Percentiles rank a stretch among this genome's conserved stretches.
Evolutionary conservation across 1,284 basidiomycete species (phyloP).

Genomic region (Peniophora sp.): DNA sequence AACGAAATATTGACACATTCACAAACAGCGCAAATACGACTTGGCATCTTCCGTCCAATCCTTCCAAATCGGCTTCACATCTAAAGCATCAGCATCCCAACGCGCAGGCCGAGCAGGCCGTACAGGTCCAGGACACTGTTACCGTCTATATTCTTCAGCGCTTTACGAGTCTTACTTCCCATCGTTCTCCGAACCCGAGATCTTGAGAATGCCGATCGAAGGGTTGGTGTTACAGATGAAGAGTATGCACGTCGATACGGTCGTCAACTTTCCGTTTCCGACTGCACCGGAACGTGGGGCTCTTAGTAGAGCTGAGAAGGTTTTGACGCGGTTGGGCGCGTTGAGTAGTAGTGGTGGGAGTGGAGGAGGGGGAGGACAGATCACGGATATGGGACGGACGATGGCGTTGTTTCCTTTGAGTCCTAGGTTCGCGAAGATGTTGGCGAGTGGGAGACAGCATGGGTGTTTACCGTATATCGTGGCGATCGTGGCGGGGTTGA

Average conservation of each 20-base stretch:
- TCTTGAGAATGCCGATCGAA: constrained; percentile 93
- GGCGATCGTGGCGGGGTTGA: constrained; percentile 85
- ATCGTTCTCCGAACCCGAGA: constrained; percentile 85
- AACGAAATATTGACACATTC: constrained; percentile 7
- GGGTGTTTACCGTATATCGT: constrained; percentile 90
- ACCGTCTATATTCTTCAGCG: constrained; percentile 66
- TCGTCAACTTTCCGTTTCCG: constrained; percentile 97
- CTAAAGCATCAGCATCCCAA: constrained; percentile 70
- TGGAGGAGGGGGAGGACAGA: constrained; percentile 42
- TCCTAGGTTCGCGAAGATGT: constrained; percentile 91
- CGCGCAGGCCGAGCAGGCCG: constrained; percentile 71
- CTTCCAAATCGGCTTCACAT: constrained; percentile 70
- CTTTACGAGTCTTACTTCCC: constrained; percentile 92
- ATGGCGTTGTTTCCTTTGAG: constrained; percentile 95
- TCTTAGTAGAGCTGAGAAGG: constrained; percentile 77
- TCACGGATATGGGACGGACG: constrained; percentile 83
- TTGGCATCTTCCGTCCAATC: constrained; percentile 55
- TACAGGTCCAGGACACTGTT: constrained; percentile 76
- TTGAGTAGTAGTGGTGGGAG: constrained; percentile 37
- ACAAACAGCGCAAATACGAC: constrained; percentile 47
- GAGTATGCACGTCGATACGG: constrained; percentile 96
- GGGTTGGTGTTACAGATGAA: constrained; percentile 99
- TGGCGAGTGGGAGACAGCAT: constrained; percentile 88
- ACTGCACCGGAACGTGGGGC: constrained; percentile 86
- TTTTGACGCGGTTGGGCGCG: constrained; percentile 81